These are phyloP conservation scores for Kuraishia molischiana DNA, from an alignment of 805 yeast genomes.

Conservation along the genomic window DNA sequence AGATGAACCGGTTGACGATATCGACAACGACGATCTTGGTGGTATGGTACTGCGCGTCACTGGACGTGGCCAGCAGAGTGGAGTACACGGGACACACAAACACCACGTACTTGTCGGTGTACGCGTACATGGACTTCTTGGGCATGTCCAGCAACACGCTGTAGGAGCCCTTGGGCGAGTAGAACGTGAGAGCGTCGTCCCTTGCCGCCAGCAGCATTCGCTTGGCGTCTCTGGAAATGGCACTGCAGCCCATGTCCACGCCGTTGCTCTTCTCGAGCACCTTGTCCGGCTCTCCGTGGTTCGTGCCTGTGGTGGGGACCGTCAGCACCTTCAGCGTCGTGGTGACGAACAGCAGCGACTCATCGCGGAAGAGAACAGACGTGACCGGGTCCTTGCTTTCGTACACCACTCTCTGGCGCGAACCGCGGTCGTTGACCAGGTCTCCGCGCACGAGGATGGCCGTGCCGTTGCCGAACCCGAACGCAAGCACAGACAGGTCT, in stretches of 20 bases:
- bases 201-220: constrained; percentile 50
- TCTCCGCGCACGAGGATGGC: constrained; percentile 84
- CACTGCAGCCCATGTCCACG: constrained; percentile 39
- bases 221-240: constrained; percentile 16
- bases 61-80: constrained; percentile 17
- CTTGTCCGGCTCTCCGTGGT: constrained; percentile 50
- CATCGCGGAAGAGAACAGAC: constrained; percentile 50
- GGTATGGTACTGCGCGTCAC: constrained; percentile 20
- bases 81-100: constrained; percentile 36
- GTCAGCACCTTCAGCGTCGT: constrained; percentile 67
- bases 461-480: constrained; percentile 80
- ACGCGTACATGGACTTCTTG: constrained; percentile 41
- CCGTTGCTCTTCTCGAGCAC: constrained; percentile 37
- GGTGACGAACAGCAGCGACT: constrained; percentile 53
- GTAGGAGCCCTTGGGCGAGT: constrained; percentile 42
- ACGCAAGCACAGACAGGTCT: constrained; percentile 54
- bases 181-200: constrained; percentile 53
- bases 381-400: constrained; percentile 77
- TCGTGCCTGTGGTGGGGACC: constrained; percentile 70
- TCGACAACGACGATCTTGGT: constrained; percentile 63
- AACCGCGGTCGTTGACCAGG: constrained; percentile 76
- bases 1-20: constrained; percentile 54
- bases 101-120: constrained; percentile 38
- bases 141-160: constrained; percentile 47
- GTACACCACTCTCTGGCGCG: constrained; percentile 74